Evolutionary conservation across 179 eudicot genomes (phyloP).

Genomic region (Silene vulgaris): DNA sequence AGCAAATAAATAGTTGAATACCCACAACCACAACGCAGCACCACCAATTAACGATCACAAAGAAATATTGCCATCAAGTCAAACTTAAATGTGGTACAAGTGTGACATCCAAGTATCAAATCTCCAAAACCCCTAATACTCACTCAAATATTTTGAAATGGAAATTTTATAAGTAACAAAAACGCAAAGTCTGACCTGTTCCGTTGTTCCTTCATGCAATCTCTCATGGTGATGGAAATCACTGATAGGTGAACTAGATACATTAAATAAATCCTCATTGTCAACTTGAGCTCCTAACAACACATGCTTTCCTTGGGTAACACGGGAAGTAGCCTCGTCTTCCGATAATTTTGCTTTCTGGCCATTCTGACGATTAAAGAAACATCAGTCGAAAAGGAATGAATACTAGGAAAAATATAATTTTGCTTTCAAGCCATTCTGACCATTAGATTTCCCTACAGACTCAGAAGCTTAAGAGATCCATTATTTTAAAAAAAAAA

Average conservation of each 20-base stretch:
- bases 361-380: conserved; percentile 41
- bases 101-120: background rate
- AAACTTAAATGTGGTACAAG: background rate
- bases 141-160: background rate
- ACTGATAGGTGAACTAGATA: conserved; percentile 50
- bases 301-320: conserved; percentile 42
- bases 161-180: background rate
- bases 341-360: conserved; percentile 32
- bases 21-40: background rate
- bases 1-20: background rate
- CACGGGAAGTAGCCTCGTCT: conserved; percentile 32
- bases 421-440: background rate
- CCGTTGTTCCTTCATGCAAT: conserved; percentile 42
- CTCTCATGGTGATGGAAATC: conserved; percentile 74
- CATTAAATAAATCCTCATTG: conserved; percentile 43
- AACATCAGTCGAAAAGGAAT: conserved; percentile 12
- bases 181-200: conserved; percentile 43
- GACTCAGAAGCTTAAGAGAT: background rate
- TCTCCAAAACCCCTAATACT: background rate
- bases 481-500: background rate
- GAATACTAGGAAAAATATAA: background rate
- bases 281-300: conserved; percentile 40
- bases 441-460: background rate
- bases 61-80: background rate
- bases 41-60: background rate